phyloP scores from a whole-genome alignment of 1,284 basidiomycete species.

The Boletus calvinii region DNA sequence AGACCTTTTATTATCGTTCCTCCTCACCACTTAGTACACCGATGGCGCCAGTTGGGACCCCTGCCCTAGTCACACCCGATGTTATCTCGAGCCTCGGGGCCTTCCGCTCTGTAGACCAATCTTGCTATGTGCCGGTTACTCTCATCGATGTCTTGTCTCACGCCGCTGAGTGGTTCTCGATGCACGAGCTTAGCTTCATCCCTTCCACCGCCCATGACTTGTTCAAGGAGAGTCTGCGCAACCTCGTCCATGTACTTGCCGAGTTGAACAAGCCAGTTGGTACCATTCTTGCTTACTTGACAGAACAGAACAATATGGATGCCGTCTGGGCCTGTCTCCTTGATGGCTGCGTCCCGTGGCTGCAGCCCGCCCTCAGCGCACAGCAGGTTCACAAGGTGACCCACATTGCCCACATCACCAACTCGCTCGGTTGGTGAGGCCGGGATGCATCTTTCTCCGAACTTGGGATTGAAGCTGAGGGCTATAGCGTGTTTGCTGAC shows the following conservation, averaged over 20 bases:
- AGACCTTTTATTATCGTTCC: not conserved
- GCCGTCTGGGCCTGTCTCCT: constrained; percentile 34
- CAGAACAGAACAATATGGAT: constrained; percentile 35
- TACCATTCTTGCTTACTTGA: constrained; percentile 32
- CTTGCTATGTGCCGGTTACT: constrained; percentile 9
- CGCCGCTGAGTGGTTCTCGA: constrained; percentile 20
- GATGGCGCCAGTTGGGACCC: constrained; percentile 13
- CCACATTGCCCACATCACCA: constrained; percentile 30
- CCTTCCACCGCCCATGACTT: constrained; percentile 33
- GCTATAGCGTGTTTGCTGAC: constrained; percentile 11
- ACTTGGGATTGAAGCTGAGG: constrained; percentile 16
- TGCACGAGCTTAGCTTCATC: constrained; percentile 27
- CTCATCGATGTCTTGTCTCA: constrained; percentile 23
- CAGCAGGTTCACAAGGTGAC: constrained; percentile 35
- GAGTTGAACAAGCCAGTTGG: constrained; percentile 29
- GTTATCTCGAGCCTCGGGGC: constrained; percentile 9
- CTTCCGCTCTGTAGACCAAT: not conserved
- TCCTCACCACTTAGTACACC: not conserved
- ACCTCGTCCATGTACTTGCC: constrained; percentile 22
- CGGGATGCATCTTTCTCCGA: constrained; percentile 32
- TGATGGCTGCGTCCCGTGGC: constrained; percentile 31
- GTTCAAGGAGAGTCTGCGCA: constrained; percentile 19
- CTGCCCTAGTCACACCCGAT: not conserved
- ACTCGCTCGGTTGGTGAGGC: constrained; percentile 29
- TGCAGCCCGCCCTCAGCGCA: constrained; percentile 35